phyloP scores from a whole-genome alignment of 331 rosid species.

The Malus hybrid region DNA sequence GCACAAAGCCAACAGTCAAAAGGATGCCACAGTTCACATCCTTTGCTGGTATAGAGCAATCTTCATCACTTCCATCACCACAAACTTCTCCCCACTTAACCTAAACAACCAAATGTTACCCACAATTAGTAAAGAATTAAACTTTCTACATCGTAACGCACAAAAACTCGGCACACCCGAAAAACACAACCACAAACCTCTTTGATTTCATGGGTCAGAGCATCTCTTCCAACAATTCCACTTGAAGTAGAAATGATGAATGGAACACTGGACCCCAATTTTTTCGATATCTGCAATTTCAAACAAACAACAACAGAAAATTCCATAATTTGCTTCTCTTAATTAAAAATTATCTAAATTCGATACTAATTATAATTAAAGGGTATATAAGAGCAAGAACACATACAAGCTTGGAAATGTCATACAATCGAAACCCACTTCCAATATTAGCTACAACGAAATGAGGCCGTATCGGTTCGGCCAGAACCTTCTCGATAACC shows the following conservation, averaged over 20 bases:
- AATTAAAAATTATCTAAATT: neutral
- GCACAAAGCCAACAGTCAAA: slow-evolving; percentile 58
- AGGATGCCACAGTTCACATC: slow-evolving; percentile 43
- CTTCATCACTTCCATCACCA: slow-evolving; percentile 20
- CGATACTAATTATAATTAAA: neutral
- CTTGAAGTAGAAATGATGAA: slow-evolving; percentile 16
- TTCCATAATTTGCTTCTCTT: neutral
- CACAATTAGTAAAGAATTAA: neutral
- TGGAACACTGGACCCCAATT: slow-evolving; percentile 23
- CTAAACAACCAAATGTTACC: neutral
- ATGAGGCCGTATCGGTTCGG: slow-evolving; percentile 33
- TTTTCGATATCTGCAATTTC: slow-evolving; percentile 6
- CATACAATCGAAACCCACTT: slow-evolving; percentile 19
- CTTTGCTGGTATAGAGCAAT: neutral
- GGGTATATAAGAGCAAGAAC: neutral
- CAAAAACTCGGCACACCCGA: neutral
- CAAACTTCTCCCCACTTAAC: slow-evolving; percentile 16
- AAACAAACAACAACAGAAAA: neutral
- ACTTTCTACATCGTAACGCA: neutral
- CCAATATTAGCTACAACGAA: slow-evolving; percentile 25
- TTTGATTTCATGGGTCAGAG: slow-evolving; percentile 14
- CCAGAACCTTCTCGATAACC: slow-evolving; percentile 25
- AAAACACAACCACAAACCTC: slow-evolving; percentile 17
- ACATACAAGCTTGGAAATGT: slow-evolving; percentile 18
- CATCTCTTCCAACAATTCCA: slow-evolving; percentile 32